phyloP scores from a whole-genome alignment of 257 asterid genomes.

The Anisodus acutangulus region DNA sequence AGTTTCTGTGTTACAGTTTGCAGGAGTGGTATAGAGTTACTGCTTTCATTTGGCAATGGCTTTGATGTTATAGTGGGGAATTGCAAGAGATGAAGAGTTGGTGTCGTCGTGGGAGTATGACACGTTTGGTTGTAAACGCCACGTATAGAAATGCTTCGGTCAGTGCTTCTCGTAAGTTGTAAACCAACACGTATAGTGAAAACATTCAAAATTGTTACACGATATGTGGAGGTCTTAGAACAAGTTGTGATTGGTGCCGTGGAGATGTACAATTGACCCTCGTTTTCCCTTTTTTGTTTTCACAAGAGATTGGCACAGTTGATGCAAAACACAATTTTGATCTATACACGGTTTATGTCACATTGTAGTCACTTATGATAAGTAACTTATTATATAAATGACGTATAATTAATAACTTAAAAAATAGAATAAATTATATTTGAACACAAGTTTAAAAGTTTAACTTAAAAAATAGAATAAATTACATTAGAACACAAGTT shows the following conservation, averaged over 20 bases:
- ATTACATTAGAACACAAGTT: no score
- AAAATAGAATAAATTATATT: no score
- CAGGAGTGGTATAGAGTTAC: background rate
- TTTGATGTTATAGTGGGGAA: constrained; percentile 20
- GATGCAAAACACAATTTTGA: background rate
- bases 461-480: no score
- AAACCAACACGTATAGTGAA: background rate
- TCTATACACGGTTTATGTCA: background rate
- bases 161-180: background rate
- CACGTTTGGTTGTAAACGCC: constrained; percentile 23
- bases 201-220: background rate
- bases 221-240: background rate
- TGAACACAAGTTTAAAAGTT: no score
- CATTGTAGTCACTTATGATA: no score
- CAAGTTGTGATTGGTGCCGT: background rate
- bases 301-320: background rate
- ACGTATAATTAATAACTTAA: no score
- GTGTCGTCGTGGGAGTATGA: background rate
- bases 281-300: background rate
- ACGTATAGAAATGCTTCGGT: background rate
- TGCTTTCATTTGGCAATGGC: background rate
- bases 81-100: background rate
- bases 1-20: background rate
- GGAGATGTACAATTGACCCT: background rate
- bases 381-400: no score